These are phyloP conservation scores for Colletotrichum theobromicola DNA, from an alignment of 2,329 filamentous ascomycete genomes.

Conservation along the genomic window DNA sequence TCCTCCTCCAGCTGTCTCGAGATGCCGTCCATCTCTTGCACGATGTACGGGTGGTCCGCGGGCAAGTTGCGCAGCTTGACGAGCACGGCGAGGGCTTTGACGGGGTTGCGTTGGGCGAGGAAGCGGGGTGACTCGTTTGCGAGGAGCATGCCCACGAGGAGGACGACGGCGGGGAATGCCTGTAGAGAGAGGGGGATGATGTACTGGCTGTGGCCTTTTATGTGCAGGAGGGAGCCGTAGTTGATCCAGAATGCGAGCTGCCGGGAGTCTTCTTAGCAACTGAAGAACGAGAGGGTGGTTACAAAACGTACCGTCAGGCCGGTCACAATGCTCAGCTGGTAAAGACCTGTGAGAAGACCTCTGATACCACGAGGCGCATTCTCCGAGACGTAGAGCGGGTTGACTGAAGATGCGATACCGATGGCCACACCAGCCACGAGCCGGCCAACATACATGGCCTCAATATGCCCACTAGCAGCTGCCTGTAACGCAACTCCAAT, in stretches of 20 bases:
- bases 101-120: conserved; percentile 65
- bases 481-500: conserved; percentile 8
- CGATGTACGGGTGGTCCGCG: conserved; percentile 40
- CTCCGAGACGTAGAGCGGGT: conserved; percentile 64
- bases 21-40: conserved; percentile 36
- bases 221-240: conserved; percentile 31
- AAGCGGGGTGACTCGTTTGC: conserved; percentile 42
- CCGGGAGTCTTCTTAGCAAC: neutral
- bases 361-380: conserved; percentile 58
- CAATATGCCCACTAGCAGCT: conserved; percentile 6
- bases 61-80: conserved; percentile 50
- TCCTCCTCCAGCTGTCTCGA: conserved; percentile 25
- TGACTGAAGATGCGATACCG: conserved; percentile 54
- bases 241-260: conserved; percentile 45
- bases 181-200: conserved; percentile 48
- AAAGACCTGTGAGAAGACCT: conserved; percentile 54
- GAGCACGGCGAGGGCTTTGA: conserved; percentile 63
- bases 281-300: neutral
- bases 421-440: conserved; percentile 57
- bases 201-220: conserved; percentile 36
- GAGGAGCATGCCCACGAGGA: conserved; percentile 37
- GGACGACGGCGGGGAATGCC: conserved; percentile 40
- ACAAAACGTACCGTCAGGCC: conserved; percentile 51
- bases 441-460: conserved; percentile 9
- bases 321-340: conserved; percentile 56